Evolutionary conservation across 1,284 basidiomycete genomes (phyloP).

Genomic region (Termitomyces sp.): DNA sequence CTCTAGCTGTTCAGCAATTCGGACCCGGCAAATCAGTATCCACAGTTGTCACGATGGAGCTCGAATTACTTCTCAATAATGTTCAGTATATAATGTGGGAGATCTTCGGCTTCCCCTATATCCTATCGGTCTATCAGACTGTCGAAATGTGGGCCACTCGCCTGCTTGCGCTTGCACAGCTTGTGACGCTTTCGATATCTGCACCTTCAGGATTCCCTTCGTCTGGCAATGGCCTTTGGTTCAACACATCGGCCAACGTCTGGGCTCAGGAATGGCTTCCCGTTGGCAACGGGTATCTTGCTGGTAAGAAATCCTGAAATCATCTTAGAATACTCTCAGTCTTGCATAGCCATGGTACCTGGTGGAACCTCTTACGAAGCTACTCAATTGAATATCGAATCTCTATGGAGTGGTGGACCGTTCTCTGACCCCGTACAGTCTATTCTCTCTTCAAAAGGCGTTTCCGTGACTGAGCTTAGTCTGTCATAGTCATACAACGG

Average conservation of each 20-base stretch:
- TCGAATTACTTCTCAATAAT: constrained; percentile 8
- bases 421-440: constrained; percentile 51
- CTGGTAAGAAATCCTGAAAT: constrained; percentile 35
- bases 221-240: constrained; percentile 75
- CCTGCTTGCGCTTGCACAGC: constrained; percentile 19
- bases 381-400: constrained; percentile 69
- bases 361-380: constrained; percentile 57
- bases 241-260: constrained; percentile 42
- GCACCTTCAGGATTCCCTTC: constrained; percentile 54
- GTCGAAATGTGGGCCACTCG: constrained; percentile 24
- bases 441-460: neutral
- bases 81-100: constrained; percentile 16
- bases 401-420: constrained; percentile 71
- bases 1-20: constrained; percentile 1
- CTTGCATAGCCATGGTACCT: constrained; percentile 52
- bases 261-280: constrained; percentile 64
- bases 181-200: constrained; percentile 19
- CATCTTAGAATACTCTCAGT: constrained; percentile 2
- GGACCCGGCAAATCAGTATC: constrained; percentile 1
- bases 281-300: constrained; percentile 70
- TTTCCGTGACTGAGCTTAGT: neutral
- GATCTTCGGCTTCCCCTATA: constrained; percentile 13
- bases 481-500: constrained; percentile 58
- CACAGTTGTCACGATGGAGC: constrained; percentile 18
- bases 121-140: constrained; percentile 10